Evolutionary conservation across 768 basidiomycete species (phyloP).

Genomic region (Pulveroboletus sp.): DNA sequence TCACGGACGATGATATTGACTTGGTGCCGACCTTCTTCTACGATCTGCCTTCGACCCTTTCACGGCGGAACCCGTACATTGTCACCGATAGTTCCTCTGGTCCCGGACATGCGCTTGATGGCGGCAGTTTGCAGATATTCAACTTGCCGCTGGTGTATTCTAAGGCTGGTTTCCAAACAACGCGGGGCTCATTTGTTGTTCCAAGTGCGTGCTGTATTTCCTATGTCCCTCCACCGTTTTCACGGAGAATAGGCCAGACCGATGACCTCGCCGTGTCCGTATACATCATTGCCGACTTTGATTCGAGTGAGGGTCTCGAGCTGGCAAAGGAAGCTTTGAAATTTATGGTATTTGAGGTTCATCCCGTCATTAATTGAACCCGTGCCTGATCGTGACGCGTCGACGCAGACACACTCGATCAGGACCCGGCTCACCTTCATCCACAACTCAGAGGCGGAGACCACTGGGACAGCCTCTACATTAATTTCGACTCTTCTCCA

Average conservation of each 20-base stretch:
- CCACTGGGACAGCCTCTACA: slow-evolving; percentile 34
- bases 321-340: slow-evolving; percentile 61
- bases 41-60: slow-evolving; percentile 70
- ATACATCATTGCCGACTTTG: slow-evolving; percentile 76
- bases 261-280: slow-evolving; percentile 40
- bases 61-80: slow-evolving; percentile 74
- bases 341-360: slow-evolving; percentile 50
- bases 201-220: slow-evolving; percentile 43
- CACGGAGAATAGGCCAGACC: slow-evolving; percentile 11
- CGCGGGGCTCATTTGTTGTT: slow-evolving; percentile 54
- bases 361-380: not conserved
- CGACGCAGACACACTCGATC: slow-evolving; percentile 40
- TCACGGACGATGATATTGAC: slow-evolving; percentile 50
- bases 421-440: slow-evolving; percentile 68
- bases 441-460: slow-evolving; percentile 53
- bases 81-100: slow-evolving; percentile 46
- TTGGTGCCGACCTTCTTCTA: slow-evolving; percentile 80
- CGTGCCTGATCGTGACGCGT: not conserved
- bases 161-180: slow-evolving; percentile 37
- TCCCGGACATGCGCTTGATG: slow-evolving; percentile 9
- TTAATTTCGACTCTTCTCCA: slow-evolving; percentile 49
- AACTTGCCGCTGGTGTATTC: slow-evolving; percentile 30
- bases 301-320: slow-evolving; percentile 53
- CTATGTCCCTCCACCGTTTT: not conserved
- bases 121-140: slow-evolving; percentile 18